Evolutionary conservation across 139 green algal species (phyloP), one percentile per base, ranked within the genome.

Genomic region (Tetradesmus obliquus): DNA sequence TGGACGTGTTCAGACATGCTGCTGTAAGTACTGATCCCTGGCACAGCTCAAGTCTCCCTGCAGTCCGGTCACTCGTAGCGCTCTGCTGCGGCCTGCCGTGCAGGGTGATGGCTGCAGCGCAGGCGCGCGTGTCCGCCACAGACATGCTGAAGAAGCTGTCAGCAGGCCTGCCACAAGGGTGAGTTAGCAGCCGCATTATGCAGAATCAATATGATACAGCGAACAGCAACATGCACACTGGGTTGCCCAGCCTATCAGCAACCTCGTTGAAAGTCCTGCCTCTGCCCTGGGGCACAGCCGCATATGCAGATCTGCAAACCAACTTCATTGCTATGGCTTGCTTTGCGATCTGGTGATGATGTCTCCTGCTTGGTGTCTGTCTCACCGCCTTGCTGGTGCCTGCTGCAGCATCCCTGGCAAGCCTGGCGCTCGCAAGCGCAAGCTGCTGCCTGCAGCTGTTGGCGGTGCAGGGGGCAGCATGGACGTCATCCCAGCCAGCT

Each of bases 351-450:
- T 72, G 60, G 10, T 45, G 32, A 20, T n/a, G 19, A 79, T 7
- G 4, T 22, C 72, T 10, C 72, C 74, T 82, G 74, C n/a, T 17
- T 22, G 20, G 54, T 19, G 19, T 69, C 7, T 51, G 8, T 53
- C 45, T 58, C 7, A 5, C 6, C 66, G 45, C 60, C 22, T 2
- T 55, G 76, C 2, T 6, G n/a, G 4, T 84, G 10, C 22, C n/a
- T n/a, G 17, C 55, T 91, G 76, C 88, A 91, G 88, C 5, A 19
- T 17, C 20, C 15, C 55, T 32, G 88, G 55, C 88, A 91, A 91
- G 54, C 88, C 88, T 80, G 88, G 88, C 15, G 76, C 74, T 19
- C 88, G 88, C 88, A 91, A 91, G 24, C 88, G 88, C 76, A 86
- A 86, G 76, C 57, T 86, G 24, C 62, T 72, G 12, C n/a, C 66